phyloP scores from a whole-genome alignment of 257 asterid species.

The Datura wrightii region DNA sequence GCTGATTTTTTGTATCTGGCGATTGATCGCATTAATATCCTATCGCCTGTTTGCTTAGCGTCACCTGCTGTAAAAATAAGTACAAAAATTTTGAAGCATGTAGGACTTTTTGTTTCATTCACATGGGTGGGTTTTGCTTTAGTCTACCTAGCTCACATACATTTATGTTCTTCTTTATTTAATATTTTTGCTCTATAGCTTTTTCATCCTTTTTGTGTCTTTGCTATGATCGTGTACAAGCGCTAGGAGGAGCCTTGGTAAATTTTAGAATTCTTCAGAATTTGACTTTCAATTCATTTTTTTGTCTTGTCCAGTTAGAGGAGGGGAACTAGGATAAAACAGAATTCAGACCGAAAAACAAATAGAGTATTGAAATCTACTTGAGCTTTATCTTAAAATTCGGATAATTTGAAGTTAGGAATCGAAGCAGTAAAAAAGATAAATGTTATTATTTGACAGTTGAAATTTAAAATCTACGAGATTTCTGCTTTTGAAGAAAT shows the following conservation, averaged over 20 bases:
- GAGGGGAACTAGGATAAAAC: too few relatives aligned
- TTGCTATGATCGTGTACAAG: background rate
- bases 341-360: too few relatives aligned
- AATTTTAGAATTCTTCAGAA: background rate
- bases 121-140: too few relatives aligned
- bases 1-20: background rate
- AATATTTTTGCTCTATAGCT: background rate
- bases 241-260: background rate
- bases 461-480: background rate
- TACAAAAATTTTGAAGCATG: too few relatives aligned
- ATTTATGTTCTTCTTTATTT: background rate
- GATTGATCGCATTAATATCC: background rate
- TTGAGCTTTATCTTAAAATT: background rate
- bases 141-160: too few relatives aligned
- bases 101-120: too few relatives aligned
- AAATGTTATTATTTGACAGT: too few relatives aligned
- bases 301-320: too few relatives aligned
- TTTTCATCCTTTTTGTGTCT: background rate
- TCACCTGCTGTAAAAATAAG: too few relatives aligned
- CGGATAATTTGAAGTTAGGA: too few relatives aligned
- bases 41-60: too few relatives aligned
- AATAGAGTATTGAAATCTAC: background rate
- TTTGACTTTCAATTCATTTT: background rate
- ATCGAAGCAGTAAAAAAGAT: too few relatives aligned
- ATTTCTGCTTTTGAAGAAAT: background rate